phyloP scores from a whole-genome alignment of 1,139 yeast genomes.

The Tardiomyces blankii region DNA sequence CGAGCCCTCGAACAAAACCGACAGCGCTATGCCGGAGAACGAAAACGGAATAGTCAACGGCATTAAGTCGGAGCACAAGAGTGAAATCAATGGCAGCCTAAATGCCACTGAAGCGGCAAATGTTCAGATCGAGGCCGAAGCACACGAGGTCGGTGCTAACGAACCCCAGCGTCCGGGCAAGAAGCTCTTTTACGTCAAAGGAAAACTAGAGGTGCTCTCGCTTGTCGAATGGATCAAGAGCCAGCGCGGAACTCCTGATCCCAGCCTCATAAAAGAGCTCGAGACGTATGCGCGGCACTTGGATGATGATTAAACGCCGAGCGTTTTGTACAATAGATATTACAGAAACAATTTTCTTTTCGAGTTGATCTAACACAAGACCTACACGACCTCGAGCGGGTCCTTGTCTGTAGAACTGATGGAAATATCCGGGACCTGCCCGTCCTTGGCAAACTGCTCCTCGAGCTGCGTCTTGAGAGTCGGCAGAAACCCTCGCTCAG shows the following conservation, averaged over 20 bases:
- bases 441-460: slow-evolving; percentile 27
- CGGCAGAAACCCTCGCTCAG: slow-evolving; percentile 75
- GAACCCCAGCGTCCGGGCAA: neutral
- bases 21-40: no score
- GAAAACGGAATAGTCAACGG: no score
- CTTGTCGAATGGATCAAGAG: neutral
- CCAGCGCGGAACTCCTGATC: neutral
- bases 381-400: slow-evolving; percentile 35
- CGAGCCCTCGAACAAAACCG: no score
- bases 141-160: no score
- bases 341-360: neutral
- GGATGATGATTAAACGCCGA: neutral
- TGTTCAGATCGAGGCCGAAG: no score
- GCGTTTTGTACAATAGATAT: neutral
- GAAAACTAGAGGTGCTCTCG: neutral
- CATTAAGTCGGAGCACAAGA: no score
- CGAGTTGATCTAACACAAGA: neutral
- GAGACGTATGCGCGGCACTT: neutral
- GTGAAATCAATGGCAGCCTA: no score
- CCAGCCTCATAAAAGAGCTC: neutral
- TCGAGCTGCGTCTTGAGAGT: slow-evolving; percentile 40
- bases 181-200: neutral
- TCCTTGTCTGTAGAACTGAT: slow-evolving; percentile 47
- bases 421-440: slow-evolving; percentile 30
- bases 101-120: no score